Percentiles rank a stretch among this genome's conserved stretches.
Evolutionary conservation across 2,329 filamentous ascomycete species (phyloP).

Genomic region (Cercospora canescens): DNA sequence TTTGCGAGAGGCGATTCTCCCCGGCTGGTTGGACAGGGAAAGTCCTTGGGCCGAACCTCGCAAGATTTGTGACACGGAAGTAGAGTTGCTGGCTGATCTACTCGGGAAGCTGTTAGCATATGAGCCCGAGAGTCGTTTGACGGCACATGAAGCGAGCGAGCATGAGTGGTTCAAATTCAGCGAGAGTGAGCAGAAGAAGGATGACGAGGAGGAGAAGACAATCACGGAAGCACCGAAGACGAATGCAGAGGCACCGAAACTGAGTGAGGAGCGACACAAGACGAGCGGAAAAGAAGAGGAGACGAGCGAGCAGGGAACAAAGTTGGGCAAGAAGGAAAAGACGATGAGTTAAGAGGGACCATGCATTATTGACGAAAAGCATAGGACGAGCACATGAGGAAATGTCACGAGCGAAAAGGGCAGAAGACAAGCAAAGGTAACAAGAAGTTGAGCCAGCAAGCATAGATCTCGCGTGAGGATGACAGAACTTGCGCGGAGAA

Average conservation of each 20-base stretch:
- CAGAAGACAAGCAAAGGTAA: background rate
- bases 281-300: background rate
- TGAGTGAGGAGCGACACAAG: no score
- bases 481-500: background rate
- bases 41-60: background rate
- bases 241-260: no score
- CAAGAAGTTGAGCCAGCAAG: no score
- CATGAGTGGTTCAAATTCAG: background rate
- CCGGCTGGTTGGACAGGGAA: background rate
- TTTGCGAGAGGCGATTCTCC: background rate
- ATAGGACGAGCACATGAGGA: no score
- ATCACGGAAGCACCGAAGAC: background rate
- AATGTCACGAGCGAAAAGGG: background rate
- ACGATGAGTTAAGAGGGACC: no score
- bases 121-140: background rate
- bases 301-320: background rate
- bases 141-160: background rate
- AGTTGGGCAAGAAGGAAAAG: background rate
- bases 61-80: background rate
- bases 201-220: background rate
- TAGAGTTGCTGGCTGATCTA: background rate
- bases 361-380: no score
- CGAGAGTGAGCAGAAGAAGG: background rate
- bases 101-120: background rate
- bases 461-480: background rate